Conservation (phyloP, 2,329 filamentous ascomycete species). For the Colletotrichum cereale region DNA sequence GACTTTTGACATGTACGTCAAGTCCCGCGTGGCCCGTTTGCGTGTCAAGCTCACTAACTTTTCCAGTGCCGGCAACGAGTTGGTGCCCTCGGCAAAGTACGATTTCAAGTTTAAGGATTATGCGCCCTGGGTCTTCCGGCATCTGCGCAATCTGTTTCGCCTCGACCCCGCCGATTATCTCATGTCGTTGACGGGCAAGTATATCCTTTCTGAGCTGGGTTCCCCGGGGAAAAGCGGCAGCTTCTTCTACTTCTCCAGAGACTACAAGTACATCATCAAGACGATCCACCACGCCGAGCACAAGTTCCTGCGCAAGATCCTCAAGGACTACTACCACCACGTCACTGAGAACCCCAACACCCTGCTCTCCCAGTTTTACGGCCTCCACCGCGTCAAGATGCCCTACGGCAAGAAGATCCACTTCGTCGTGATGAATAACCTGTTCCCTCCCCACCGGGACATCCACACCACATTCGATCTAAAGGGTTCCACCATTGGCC, state of each 20-base stretch:
- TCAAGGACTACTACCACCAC: slow-evolving; percentile 94
- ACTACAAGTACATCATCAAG: slow-evolving; percentile 99
- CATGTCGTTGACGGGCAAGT: slow-evolving; percentile 98
- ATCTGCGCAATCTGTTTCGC: slow-evolving; percentile 86
- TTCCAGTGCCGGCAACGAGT: slow-evolving; percentile 88
- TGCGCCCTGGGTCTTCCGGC: slow-evolving; percentile 98
- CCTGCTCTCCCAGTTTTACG: slow-evolving; percentile 96
- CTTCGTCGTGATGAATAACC: slow-evolving; percentile 99
- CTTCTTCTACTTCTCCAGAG: slow-evolving; percentile 99
- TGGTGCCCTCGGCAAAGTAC: slow-evolving; percentile 98
- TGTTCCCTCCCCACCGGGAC: slow-evolving; percentile 96
- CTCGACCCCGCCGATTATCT: slow-evolving; percentile 97
- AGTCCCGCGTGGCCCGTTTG: slow-evolving; percentile 10
- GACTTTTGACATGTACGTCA: slow-evolving; percentile 90
- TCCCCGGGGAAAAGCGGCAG: slow-evolving; percentile 98
- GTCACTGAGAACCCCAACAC: slow-evolving; percentile 96
- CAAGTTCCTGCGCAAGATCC: slow-evolving; percentile 85
- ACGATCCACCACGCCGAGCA: slow-evolving; percentile 97
- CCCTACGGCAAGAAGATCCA: slow-evolving; percentile 98
- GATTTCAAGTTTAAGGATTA: slow-evolving; percentile 99
- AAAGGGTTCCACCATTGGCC: slow-evolving; percentile 94
- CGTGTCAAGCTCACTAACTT: slow-evolving; percentile 50
- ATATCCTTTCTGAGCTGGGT: slow-evolving; percentile 96
- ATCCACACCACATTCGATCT: slow-evolving; percentile 98
- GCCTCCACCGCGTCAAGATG: slow-evolving; percentile 96